A percentile compares a stretch with the other conserved stretches of the same genome.
Conservation (phyloP, 352 stramenopile species). For the Pythium monospermum region DNA sequence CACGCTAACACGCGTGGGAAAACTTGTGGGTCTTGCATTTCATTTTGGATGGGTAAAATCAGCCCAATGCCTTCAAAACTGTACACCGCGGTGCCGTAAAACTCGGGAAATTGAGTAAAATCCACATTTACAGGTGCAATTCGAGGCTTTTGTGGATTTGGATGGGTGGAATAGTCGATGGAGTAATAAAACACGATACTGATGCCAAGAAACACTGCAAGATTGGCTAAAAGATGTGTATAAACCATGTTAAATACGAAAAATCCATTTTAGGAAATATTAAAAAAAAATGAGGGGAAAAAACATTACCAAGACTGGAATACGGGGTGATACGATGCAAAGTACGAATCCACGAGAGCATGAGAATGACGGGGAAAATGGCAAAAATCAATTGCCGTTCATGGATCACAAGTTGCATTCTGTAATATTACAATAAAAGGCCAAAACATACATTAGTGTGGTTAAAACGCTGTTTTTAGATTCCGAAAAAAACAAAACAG, state of each 20-base stretch:
- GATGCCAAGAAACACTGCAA: constrained; percentile 57
- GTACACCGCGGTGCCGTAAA: constrained; percentile 80
- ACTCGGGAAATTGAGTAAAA: constrained; percentile 49
- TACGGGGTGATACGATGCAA: constrained; percentile 72
- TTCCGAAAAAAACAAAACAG: no score
- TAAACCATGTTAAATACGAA: neutral
- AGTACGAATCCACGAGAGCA: constrained; percentile 75
- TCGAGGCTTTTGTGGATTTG: constrained; percentile 24
- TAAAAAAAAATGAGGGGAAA: neutral
- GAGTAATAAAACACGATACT: constrained; percentile 84
- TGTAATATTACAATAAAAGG: constrained; percentile 15
- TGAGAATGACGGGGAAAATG: constrained; percentile 60
- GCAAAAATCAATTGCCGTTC: constrained; percentile 73
- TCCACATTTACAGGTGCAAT: constrained; percentile 17
- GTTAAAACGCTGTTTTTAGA: no score
- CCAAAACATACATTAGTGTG: no score
- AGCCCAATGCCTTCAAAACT: constrained; percentile 78
- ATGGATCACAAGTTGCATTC: constrained; percentile 51
- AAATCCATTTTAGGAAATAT: no score
- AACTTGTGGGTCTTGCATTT: constrained; percentile 50
- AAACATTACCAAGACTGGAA: constrained; percentile 47
- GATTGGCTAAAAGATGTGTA: constrained; percentile 35
- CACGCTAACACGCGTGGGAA: constrained; percentile 51
- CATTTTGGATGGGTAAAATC: constrained; percentile 75
- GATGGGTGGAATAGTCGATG: constrained; percentile 45